Percentiles rank a stretch among this genome's conserved stretches.
Conservation (phyloP, 139 green algal species). For the Pleodorina starrii region DNA sequence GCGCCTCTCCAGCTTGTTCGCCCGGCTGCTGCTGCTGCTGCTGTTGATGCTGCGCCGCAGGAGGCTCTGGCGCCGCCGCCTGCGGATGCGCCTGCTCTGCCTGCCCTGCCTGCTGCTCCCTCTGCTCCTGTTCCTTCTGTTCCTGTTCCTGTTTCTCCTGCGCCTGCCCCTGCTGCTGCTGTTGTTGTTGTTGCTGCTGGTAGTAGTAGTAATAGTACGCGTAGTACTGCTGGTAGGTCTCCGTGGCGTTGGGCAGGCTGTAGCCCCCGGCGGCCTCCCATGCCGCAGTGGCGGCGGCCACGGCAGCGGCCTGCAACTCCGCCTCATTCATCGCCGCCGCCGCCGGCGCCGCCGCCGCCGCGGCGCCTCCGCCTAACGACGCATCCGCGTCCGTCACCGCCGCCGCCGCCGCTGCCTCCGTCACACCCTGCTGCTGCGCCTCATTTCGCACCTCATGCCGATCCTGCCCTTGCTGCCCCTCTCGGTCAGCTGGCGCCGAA, state of each 20-base stretch:
- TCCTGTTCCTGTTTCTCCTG: not conserved
- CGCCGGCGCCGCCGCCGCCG: not conserved
- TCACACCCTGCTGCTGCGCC: too few relatives aligned
- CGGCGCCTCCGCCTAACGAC: not conserved
- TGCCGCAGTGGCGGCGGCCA: slow-evolving; percentile 13
- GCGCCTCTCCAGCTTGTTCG: too few relatives aligned
- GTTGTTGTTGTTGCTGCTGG: slow-evolving; percentile 5
- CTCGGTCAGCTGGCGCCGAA: too few relatives aligned
- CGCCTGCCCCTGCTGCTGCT: not conserved
- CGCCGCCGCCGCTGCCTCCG: not conserved
- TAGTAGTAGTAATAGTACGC: slow-evolving; percentile 37
- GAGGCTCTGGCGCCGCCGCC: not conserved
- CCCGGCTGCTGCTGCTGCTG: not conserved
- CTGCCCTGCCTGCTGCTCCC: not conserved
- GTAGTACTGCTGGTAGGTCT: slow-evolving; percentile 46
- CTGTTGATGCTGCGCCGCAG: not conserved
- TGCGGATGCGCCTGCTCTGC: not conserved
- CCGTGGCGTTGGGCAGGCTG: slow-evolving; percentile 21
- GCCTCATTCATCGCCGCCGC: slow-evolving; percentile 10
- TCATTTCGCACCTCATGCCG: too few relatives aligned
- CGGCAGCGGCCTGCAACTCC: slow-evolving; percentile 1
- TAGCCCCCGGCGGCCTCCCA: slow-evolving; percentile 47
- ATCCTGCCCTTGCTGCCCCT: not conserved
- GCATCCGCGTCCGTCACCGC: not conserved
- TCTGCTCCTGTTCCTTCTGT: not conserved